Conservation (phyloP, 306 rosid genomes). For the Trichosanthes cucumerina region DNA sequence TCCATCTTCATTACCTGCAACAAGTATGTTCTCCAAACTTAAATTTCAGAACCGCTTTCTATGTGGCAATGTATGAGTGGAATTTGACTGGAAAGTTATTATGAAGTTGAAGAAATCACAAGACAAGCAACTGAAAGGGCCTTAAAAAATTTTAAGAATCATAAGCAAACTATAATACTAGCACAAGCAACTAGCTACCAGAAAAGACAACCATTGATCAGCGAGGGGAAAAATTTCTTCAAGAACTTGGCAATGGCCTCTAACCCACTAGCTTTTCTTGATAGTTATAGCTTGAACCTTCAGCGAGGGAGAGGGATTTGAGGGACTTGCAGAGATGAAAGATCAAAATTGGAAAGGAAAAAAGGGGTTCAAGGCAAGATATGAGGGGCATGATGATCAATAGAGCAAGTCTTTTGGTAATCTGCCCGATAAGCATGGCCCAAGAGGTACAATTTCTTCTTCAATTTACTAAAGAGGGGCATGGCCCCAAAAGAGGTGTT, state of each 20-base stretch:
- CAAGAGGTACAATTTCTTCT: background rate
- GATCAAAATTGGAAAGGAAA: background rate
- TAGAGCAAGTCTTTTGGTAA: background rate
- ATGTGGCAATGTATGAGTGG: constrained; percentile 11
- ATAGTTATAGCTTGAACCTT: background rate
- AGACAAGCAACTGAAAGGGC: background rate
- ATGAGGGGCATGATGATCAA: background rate
- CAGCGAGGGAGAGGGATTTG: background rate
- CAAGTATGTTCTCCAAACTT: constrained; percentile 11
- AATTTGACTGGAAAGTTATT: background rate
- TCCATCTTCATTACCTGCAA: constrained; percentile 80
- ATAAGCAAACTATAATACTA: background rate
- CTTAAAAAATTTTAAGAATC: background rate
- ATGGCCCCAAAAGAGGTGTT: background rate
- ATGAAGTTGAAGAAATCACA: background rate
- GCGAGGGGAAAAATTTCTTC: background rate
- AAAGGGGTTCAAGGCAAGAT: background rate
- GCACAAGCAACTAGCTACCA: background rate
- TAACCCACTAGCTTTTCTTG: background rate
- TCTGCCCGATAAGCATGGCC: background rate
- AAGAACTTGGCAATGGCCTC: background rate
- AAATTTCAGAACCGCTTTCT: background rate
- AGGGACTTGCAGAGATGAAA: background rate
- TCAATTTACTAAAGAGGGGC: background rate
- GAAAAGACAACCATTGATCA: background rate